phyloP scores from a whole-genome alignment of 805 yeast genomes.

The Blastobotrys peoriensis region DNA sequence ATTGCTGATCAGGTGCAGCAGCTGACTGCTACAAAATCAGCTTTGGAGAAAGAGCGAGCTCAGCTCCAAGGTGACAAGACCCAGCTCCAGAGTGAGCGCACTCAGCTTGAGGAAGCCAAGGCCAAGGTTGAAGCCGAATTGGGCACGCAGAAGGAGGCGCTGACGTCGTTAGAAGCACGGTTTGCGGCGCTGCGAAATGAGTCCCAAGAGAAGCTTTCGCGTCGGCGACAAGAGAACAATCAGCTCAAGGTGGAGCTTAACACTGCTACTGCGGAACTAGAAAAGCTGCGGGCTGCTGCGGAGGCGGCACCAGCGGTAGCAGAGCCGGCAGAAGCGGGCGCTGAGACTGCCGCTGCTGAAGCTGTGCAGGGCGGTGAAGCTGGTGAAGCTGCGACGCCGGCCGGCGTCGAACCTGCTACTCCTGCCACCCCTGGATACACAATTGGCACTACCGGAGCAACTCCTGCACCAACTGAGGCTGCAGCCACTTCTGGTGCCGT shows the following conservation, averaged over 20 bases:
- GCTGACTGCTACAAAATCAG: not conserved
- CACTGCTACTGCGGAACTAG: conserved; percentile 11
- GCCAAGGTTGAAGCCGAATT: conserved; percentile 10
- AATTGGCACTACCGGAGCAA: no score
- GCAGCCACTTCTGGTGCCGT: not conserved
- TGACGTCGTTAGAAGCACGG: conserved; percentile 8
- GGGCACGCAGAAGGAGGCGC: conserved; percentile 4
- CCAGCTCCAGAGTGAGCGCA: not conserved
- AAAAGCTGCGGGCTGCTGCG: conserved; percentile 11
- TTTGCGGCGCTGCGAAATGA: conserved; percentile 21
- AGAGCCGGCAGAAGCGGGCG: conserved; percentile 24
- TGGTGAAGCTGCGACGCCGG: conserved; percentile 9
- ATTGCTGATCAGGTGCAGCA: not conserved
- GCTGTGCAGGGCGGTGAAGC: not conserved
- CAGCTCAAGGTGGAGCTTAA: conserved; percentile 11
- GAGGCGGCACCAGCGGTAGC: no score
- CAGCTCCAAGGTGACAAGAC: not conserved
- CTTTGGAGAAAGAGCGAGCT: conserved; percentile 9
- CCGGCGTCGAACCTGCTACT: conserved; percentile 21
- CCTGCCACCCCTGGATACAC: no score
- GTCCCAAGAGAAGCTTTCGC: conserved; percentile 23
- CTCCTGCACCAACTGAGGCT: conserved; percentile 1
- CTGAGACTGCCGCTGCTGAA: not conserved
- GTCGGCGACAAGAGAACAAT: conserved; percentile 15
- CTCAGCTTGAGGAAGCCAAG: conserved; percentile 11